A percentile compares a stretch with the other conserved stretches of the same genome.
These are phyloP conservation scores for Ustilago xerochloae DNA, from an alignment of 1,284 basidiomycete species.

Conservation along the genomic window DNA sequence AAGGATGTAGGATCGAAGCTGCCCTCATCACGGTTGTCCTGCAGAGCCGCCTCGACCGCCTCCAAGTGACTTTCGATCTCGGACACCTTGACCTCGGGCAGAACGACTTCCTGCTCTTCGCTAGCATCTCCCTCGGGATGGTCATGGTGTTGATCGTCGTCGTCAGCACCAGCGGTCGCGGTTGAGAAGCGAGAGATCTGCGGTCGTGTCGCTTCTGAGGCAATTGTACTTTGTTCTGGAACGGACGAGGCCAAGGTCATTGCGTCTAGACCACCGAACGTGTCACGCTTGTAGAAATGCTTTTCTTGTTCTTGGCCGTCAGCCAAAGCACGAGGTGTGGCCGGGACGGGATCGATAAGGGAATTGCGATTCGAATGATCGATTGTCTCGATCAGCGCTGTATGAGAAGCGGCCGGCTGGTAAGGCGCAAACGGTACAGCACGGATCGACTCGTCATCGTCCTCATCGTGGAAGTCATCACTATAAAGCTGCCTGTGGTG, in stretches of 20 bases:
- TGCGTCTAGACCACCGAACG: slow-evolving; percentile 34
- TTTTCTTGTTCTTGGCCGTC: neutral
- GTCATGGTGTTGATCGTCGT: neutral
- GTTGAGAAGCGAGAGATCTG: slow-evolving; percentile 35
- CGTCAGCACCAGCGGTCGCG: slow-evolving; percentile 9
- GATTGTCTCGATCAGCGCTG: slow-evolving; percentile 31
- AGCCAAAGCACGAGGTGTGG: neutral
- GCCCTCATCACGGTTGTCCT: slow-evolving; percentile 38
- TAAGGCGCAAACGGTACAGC: slow-evolving; percentile 20
- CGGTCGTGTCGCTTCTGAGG: slow-evolving; percentile 6
- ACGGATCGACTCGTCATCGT: slow-evolving; percentile 27
- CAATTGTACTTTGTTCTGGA: neutral
- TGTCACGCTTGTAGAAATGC: slow-evolving; percentile 23
- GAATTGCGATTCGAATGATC: slow-evolving; percentile 18
- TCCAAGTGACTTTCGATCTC: slow-evolving; percentile 47
- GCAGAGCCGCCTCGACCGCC: slow-evolving; percentile 45
- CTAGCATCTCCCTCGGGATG: slow-evolving; percentile 8
- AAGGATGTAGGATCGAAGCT: slow-evolving; percentile 45
- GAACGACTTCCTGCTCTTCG: slow-evolving; percentile 26
- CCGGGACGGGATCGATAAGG: neutral
- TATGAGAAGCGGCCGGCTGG: slow-evolving; percentile 23
- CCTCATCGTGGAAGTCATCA: slow-evolving; percentile 12
- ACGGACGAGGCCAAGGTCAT: slow-evolving; percentile 1
- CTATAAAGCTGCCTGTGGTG: slow-evolving; percentile 3
- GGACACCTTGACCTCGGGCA: slow-evolving; percentile 44